Evolutionary conservation across 2,329 filamentous ascomycete genomes (phyloP).

Genomic region (Arthrocladium fulminans): DNA sequence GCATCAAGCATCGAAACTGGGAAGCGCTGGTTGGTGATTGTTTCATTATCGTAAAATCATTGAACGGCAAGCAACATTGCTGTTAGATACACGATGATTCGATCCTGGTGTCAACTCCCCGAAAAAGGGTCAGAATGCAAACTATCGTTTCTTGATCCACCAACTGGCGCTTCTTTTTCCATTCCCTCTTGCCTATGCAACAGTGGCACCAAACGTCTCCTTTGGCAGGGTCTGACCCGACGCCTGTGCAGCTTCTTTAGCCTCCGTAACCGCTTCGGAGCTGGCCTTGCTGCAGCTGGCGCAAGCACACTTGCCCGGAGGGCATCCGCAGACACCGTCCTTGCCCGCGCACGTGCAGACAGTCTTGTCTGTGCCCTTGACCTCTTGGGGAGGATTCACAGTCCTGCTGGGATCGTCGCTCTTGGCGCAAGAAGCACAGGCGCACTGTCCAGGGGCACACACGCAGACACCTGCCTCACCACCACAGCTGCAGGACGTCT

Average conservation of each 20-base stretch:
- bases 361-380: slow-evolving; percentile 33
- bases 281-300: slow-evolving; percentile 27
- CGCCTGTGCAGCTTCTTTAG: slow-evolving; percentile 22
- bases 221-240: slow-evolving; percentile 21
- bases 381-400: slow-evolving; percentile 27
- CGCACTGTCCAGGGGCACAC: slow-evolving; percentile 33
- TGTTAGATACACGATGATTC: too few species aligned
- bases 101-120: too few species aligned
- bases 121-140: too few species aligned
- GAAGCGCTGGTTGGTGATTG: too few species aligned
- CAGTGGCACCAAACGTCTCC: slow-evolving; percentile 6
- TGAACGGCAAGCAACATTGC: too few species aligned
- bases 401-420: slow-evolving; percentile 8
- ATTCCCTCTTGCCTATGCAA: slow-evolving; percentile 1
- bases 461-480: slow-evolving; percentile 30
- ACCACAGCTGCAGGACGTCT: slow-evolving; percentile 34
- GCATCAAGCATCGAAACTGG: too few species aligned
- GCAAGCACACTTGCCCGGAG: slow-evolving; percentile 32
- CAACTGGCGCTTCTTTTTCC: not conserved
- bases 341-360: slow-evolving; percentile 34
- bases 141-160: not conserved
- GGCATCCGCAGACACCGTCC: slow-evolving; percentile 30
- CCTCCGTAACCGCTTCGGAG: slow-evolving; percentile 16
- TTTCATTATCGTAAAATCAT: too few species aligned
- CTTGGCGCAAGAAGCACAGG: slow-evolving; percentile 30